A percentile compares a stretch with the other conserved stretches of the same genome.
These are phyloP conservation scores for Favolaschia claudopus DNA, from an alignment of 768 basidiomycete species.

Conservation along the genomic window DNA sequence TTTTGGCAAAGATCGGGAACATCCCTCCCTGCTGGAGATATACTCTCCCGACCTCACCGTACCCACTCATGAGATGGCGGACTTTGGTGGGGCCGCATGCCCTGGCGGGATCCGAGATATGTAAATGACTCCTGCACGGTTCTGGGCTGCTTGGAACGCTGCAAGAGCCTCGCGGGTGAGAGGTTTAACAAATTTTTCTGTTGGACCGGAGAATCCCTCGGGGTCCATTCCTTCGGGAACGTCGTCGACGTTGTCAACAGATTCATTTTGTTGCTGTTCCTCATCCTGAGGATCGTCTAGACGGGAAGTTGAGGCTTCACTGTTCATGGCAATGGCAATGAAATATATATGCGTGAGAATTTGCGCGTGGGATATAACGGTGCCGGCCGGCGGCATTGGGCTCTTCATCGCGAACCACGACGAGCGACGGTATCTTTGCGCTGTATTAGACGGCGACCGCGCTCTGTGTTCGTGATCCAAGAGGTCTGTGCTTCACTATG, in stretches of 20 bases:
- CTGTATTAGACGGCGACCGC: constrained; percentile 53
- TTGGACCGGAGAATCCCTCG: constrained; percentile 65
- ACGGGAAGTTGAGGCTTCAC: constrained; percentile 6
- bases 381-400: neutral
- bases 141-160: constrained; percentile 75
- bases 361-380: neutral
- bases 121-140: constrained; percentile 87
- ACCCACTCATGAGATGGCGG: constrained; percentile 87
- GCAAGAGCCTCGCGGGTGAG: constrained; percentile 79
- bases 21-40: constrained; percentile 93
- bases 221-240: constrained; percentile 61
- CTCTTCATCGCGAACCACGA: constrained; percentile 26
- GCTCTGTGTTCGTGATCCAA: constrained; percentile 66
- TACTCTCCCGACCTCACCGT: constrained; percentile 91
- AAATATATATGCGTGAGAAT: neutral
- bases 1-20: constrained; percentile 22
- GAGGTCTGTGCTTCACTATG: constrained; percentile 96
- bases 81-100: constrained; percentile 98
- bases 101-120: constrained; percentile 96
- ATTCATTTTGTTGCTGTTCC: neutral
- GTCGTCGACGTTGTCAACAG: constrained; percentile 16
- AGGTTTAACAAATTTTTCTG: constrained; percentile 71
- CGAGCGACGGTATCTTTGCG: constrained; percentile 44
- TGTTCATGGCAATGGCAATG: constrained; percentile 9
- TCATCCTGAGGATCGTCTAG: neutral